phyloP scores from a whole-genome alignment of 805 yeast genomes.

The Priceomyces carsonii region DNA sequence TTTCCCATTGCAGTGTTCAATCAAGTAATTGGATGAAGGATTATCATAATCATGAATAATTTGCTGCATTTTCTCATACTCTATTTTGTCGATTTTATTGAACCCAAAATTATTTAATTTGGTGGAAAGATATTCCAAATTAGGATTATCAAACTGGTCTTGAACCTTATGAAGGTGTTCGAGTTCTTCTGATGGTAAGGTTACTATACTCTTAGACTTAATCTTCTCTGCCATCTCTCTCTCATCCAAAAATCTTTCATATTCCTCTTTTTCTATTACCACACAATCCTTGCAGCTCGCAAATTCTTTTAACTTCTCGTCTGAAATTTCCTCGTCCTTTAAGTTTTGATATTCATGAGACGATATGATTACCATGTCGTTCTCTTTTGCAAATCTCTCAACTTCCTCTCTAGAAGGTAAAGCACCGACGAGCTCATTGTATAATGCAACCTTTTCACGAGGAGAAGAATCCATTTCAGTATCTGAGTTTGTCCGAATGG shows the following conservation, averaged over 20 bases:
- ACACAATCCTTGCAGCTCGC: conserved; percentile 28
- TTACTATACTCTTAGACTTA: conserved; percentile 30
- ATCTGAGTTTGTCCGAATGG: conserved; percentile 3
- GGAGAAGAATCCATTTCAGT: conserved; percentile 3
- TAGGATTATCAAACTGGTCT: conserved; percentile 20
- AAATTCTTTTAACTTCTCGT: conserved; percentile 22
- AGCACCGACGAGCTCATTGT: conserved; percentile 15
- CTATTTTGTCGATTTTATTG: conserved; percentile 13
- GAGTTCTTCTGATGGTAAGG: conserved; percentile 26
- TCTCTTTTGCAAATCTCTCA: conserved; percentile 34
- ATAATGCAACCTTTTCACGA: conserved; percentile 10
- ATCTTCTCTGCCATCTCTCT: conserved; percentile 34
- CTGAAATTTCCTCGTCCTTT: conserved; percentile 24
- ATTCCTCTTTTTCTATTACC: conserved; percentile 25
- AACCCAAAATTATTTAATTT: conserved; percentile 12
- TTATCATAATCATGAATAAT: conserved; percentile 11
- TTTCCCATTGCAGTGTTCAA: conserved; percentile 17
- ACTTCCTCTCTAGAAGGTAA: conserved; percentile 21
- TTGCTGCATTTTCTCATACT: conserved; percentile 16
- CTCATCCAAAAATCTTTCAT: conserved; percentile 29
- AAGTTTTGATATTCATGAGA: conserved; percentile 33
- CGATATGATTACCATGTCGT: conserved; percentile 32
- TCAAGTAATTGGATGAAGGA: conserved; percentile 28
- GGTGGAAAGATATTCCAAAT: conserved; percentile 19
- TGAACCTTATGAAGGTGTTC: conserved; percentile 13